Evolutionary conservation across 1,284 basidiomycete genomes (phyloP).

Genomic region (Prillingera fragicola): DNA sequence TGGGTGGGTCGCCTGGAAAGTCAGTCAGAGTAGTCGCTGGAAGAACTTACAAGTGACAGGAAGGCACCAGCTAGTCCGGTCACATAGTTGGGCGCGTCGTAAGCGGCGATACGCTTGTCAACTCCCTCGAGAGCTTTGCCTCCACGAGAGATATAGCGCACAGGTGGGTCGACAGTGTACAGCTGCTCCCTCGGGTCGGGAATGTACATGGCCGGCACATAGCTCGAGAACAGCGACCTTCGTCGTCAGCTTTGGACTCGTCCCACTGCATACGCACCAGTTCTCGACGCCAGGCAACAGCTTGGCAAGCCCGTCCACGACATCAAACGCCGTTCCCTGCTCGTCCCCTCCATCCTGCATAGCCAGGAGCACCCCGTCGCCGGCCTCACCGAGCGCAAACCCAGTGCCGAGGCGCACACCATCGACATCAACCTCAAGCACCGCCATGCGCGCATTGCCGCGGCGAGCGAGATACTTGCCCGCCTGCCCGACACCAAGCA

Average conservation of each 20-base stretch:
- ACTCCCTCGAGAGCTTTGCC: not conserved
- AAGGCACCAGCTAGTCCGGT: conserved; percentile 36
- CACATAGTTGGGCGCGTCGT: conserved; percentile 39
- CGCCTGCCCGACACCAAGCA: conserved; percentile 35
- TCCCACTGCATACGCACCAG: no score
- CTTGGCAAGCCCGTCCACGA: conserved; percentile 3
- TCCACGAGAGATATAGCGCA: conserved; percentile 22
- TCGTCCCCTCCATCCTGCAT: conserved; percentile 13
- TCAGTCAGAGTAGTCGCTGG: conserved; percentile 5
- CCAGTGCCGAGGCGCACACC: conserved; percentile 11
- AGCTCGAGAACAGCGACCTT: conserved; percentile 37
- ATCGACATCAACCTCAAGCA: conserved; percentile 14
- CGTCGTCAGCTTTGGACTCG: not conserved
- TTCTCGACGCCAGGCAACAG: conserved; percentile 1
- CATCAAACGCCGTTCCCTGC: not conserved
- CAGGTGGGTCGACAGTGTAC: conserved; percentile 16
- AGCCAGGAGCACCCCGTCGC: conserved; percentile 11
- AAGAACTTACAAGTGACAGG: conserved; percentile 22
- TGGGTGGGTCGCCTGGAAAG: conserved; percentile 29
- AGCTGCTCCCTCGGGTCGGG: conserved; percentile 13
- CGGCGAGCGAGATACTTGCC: conserved; percentile 27
- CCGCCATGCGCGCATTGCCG: conserved; percentile 5
- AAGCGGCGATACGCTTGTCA: no score
- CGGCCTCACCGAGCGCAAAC: conserved; percentile 6
- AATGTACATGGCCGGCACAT: conserved; percentile 42